Conservation (phyloP, 2,329 filamentous ascomycete genomes). For the Colletotrichum lupini region DNA sequence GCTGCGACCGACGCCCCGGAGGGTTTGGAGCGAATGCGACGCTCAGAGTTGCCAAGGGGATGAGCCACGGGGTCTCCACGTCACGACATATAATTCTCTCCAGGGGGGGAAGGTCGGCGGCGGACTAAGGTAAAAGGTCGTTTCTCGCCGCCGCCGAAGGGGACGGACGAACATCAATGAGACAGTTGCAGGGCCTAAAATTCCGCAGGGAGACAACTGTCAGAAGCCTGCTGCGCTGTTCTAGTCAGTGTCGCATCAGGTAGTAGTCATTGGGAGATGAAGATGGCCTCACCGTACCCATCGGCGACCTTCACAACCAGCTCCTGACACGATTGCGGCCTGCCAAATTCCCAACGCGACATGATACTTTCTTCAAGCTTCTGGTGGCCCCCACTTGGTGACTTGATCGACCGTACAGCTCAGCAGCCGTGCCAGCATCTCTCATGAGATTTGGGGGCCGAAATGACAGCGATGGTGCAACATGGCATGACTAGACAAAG, state of each 20-base stretch:
- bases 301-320: neutral
- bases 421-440: neutral
- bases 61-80: slow-evolving; percentile 23
- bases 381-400: slow-evolving; percentile 5
- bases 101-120: neutral
- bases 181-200: neutral
- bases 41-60: slow-evolving; percentile 28
- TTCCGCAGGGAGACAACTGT: neutral
- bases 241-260: neutral
- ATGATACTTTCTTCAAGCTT: slow-evolving; percentile 26
- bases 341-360: neutral
- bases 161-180: neutral
- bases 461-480: neutral
- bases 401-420: slow-evolving; percentile 11
- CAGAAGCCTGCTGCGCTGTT: neutral
- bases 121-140: neutral
- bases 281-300: slow-evolving; percentile 26
- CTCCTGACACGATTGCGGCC: neutral
- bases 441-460: slow-evolving; percentile 15
- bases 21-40: slow-evolving; percentile 26
- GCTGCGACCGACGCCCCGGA: neutral
- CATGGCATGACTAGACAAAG: neutral
- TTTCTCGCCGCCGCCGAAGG: neutral
- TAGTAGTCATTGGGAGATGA: neutral
- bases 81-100: neutral